Conservation (phyloP, 2,329 filamentous ascomycete genomes). For the Rhynchosporium agropyri region DNA sequence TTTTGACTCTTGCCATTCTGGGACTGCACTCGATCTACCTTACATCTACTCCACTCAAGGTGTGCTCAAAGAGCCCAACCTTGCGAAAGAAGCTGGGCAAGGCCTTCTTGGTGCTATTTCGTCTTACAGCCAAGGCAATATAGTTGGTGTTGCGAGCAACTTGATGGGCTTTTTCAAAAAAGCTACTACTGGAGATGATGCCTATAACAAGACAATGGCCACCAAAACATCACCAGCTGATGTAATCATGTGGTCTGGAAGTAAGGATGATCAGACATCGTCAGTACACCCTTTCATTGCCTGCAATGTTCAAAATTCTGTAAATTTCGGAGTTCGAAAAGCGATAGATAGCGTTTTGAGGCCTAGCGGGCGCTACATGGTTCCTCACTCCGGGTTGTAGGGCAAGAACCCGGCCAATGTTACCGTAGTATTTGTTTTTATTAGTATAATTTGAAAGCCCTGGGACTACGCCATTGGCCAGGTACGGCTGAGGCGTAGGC, state of each 20-base stretch:
- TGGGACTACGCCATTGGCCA: conserved; percentile 35
- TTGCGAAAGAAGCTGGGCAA: conserved; percentile 68
- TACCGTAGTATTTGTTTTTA: conserved; percentile 26
- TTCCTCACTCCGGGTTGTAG: conserved; percentile 29
- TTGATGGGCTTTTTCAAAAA: conserved; percentile 88
- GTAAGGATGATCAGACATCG: conserved; percentile 94
- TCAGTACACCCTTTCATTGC: conserved; percentile 53
- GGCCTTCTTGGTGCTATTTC: conserved; percentile 62
- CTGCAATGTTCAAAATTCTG: conserved; percentile 62
- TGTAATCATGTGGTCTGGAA: conserved; percentile 97
- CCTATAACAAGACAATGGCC: conserved; percentile 76
- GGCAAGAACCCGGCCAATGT: conserved; percentile 31
- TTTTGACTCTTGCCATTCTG: conserved; percentile 71
- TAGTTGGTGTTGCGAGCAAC: conserved; percentile 77
- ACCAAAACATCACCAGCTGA: conserved; percentile 95
- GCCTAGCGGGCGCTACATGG: conserved; percentile 34
- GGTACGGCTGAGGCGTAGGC: conserved; percentile 36
- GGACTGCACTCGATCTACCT: conserved; percentile 66
- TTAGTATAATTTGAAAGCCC: conserved; percentile 33
- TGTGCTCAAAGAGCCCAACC: conserved; percentile 68
- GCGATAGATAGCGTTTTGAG: conserved; percentile 51
- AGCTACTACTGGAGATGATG: conserved; percentile 75
- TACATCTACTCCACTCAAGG: conserved; percentile 72
- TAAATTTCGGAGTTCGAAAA: conserved; percentile 59
- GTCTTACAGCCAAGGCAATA: conserved; percentile 75